Base-by-base conservation (phyloP, 169 alveolate species). In the Plasmodium malariae region DNA sequence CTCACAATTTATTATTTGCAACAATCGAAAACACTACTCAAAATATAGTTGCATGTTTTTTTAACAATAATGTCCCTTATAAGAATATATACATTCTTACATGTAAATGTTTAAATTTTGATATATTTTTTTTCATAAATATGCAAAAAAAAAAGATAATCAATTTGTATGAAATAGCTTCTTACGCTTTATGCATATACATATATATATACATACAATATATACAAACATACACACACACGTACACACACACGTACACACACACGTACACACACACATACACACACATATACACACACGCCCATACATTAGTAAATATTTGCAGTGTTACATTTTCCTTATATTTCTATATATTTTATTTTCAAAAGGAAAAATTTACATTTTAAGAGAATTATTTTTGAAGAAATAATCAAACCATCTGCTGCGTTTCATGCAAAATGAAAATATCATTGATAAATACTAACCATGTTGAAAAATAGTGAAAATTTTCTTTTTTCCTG, bases 1-100 rank as follows among this genome's bases (percentile, higher is more conserved):
- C 7, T 70, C 54, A 36, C 49, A 69, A 17, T 43, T 69, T 30
- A 1, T 14, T 54, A 24, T 34, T 69, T 69, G 63, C 32, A 3
- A 69, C 4, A 54, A 54, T n/a, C 34, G 40, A 17, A 60, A 21
- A 26, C 3, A 24, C 4, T 21, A 28, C 40, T 28, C 26, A 19
- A 60, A 6, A 60, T 45, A 48, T 36, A 24, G 32, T 70, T 70
- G 68, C 83, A 49, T 55, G 83, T 9, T 70, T 28, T 24, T 45
- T 69, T 26, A 19, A 19, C 45, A 24, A 1, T 21, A 70, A 24
- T 70, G 21, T 21, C 45, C 40, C 70, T 21, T 14, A 54, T 40
- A 51, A 51, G 21, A 51, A 51, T 51, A n/a, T 51, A n/a, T n/a
- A 51, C 21, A 51, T 51, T 6, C 14, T 6, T 51, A 51, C 14